Base-by-base conservation (phyloP, 73 alveolate species). In the Paramecium primaurelia region DNA sequence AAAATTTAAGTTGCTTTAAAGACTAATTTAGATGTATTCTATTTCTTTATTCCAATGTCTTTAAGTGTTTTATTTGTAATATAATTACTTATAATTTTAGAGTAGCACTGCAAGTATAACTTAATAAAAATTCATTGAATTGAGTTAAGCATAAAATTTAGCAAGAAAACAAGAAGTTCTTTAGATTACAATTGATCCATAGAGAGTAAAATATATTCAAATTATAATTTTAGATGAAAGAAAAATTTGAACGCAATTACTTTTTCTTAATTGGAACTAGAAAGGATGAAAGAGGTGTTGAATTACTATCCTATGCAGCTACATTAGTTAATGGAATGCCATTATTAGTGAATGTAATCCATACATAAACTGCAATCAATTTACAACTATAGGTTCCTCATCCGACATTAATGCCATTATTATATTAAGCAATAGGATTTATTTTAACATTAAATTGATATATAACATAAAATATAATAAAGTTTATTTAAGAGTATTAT, bases 321-420 rank as follows among this genome's bases (percentile, higher is more conserved):
- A 68, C 71, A 69, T 87, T 87, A 64, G 73, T 40, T 10, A 87
- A 87, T 32, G 93, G 73, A 38, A 87, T 87, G 93, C 34, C 73
- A 32, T 77, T 87, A 42, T 60, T 87, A 42, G 54, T 69, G 36
- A 77, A 87, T 64, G 77, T 87, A 16, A 87, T 87, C 59, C 44
- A 87, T 49, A 25, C 86, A 11, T 40, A 36, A 40, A 71, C 88
- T 42, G 77, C 88, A 20, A 68, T 87, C 42, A 87, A 87, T 40
- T 44, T 87, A 25, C 73, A 87, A 60, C 73, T 64, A n/a, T 77
- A 87, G 26, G 93, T 77, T 40, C 89, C 93, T 64, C 93, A 87
- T 38, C 88, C 84, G 3, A 37, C 93, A 59, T 28, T 87, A 22
- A 28, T 87, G 73, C 93, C 93, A 16, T 47, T 87, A 34, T 40